A percentile compares a stretch with the other conserved stretches of the same genome.
Evolutionary conservation across 148 eudicot species (phyloP).

Genomic region (Camellia japonica): DNA sequence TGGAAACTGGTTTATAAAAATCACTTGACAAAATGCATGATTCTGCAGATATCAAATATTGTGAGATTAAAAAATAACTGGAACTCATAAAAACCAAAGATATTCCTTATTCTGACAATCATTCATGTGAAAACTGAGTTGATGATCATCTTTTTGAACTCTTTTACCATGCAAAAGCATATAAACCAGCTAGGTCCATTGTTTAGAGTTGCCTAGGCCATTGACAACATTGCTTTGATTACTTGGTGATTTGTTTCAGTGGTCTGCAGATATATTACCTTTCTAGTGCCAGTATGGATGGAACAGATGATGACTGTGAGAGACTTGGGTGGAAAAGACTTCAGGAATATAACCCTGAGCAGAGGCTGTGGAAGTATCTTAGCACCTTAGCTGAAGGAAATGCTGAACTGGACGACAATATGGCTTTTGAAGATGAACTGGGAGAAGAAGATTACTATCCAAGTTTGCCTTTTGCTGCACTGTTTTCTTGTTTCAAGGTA

Average conservation of each 20-base stretch:
- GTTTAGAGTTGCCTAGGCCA: conserved; percentile 7
- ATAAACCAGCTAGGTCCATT: not conserved
- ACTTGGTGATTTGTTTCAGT: conserved; percentile 45
- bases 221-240: conserved; percentile 13
- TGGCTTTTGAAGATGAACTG: conserved; percentile 55
- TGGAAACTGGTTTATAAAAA: not conserved
- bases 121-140: not conserved
- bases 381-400: conserved; percentile 53
- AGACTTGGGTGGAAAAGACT: conserved; percentile 83
- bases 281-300: conserved; percentile 66
- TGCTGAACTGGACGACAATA: conserved; percentile 38
- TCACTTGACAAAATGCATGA: not conserved
- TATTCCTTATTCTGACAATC: not conserved
- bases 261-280: conserved; percentile 90
- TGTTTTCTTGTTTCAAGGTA: conserved; percentile 95
- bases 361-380: conserved; percentile 73
- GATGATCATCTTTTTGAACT: not conserved
- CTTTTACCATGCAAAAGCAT: not conserved
- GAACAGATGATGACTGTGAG: conserved; percentile 75
- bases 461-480: conserved; percentile 91
- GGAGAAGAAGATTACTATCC: conserved; percentile 86
- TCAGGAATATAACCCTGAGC: conserved; percentile 72
- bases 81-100: not conserved
- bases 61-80: not conserved
- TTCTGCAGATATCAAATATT: not conserved